Evolutionary conservation across 768 basidiomycete species (phyloP), one percentile per base, ranked within the genome.

Genomic region (Suillus subaureus): DNA sequence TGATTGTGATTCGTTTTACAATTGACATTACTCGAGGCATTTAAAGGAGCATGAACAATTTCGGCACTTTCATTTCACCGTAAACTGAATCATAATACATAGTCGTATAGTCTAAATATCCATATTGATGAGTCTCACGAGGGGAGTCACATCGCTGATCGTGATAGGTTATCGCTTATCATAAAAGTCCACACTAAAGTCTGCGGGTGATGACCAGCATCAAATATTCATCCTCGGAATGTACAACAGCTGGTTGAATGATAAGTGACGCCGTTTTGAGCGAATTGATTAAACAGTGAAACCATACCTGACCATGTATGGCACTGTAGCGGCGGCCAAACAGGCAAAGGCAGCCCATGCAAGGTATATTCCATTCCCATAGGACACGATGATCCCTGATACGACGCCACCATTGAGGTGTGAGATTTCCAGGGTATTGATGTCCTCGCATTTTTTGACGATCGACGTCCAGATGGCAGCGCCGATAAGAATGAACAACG

Each of bases 381-480:
- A 79, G 1, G 88, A 82, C 9, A 93, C 83, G 15, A 79, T 73
- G 51, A 94, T 90, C 45, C 91, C 92, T 40, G 92, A 73, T 4
- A 83, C 75, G 23, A 83, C 72, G 31, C 8, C 21, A 33, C 78
- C 71, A 49, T 73, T 71, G 16, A 54, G 8, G 2, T 11, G 16
- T 3, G 78, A 78, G 58, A 89, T 76, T 39, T 83, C 68, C 66
- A 85, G 69, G 33, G 77, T 72, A 71, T 93, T 93, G 67, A 94
- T 79, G 18, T 78, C 77, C 70, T 87, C 80, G 1, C 84, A 79
- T 71, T 88, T 89, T 69, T 87, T 84, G 61, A 94, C 82, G 61
- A 92, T 81, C 54, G 87, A 84, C 6, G 93, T 93, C 93, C 93
- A 94, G 66, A 93, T 87, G 54, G 85, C 83, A 18, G 88, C 87